Evolutionary conservation across 306 rosid species (phyloP), one percentile per base, ranked within the genome.

Genomic region (Prunus campanulata): DNA sequence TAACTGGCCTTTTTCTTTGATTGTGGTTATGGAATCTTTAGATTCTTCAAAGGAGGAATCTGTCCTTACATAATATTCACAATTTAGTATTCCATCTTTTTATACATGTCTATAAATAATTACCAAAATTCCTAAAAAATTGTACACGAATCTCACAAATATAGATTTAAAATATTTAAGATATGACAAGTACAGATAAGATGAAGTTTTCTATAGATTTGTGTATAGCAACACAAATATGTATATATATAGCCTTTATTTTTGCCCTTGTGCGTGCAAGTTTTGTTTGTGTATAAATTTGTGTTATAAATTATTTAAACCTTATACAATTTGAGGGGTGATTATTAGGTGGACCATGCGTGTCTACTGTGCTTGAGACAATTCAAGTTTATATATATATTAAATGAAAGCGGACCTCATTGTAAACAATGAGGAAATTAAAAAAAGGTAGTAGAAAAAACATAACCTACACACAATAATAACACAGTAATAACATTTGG

Each of bases 341-440:
- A 49, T 25, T 49, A 69, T 69, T 49, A 69, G 60, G 74, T 29
- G 67, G 67, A 62, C 44, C 61, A 27, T 27, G 47, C 74, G 18
- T 70, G 61, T 50, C 30, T 18, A 16, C 24, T 42, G 25, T 46
- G 30, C 16, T 72, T 72, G 42, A 14, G 42, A 72, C 25, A 3
- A 57, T 57, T 54, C 35, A 39, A 19, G n/a, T 71, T 15, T 16
- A 16, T 64, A 4, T 63, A 18, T 30, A 50, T 69, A 18, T 70
- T 1, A 27, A 27, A 27, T 27, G 29, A 27, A 27, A 25, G 16
- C 0, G 25, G 2, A 25, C 2, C n/a, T 50, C 2, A 4, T 32
- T 32, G 1, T 32, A 32, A 32, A 32, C 1, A 32, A 32, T 1
- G 7, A 32, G 1, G 1, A 32, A 32, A 32, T 32, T 32, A 32